A percentile compares a stretch with the other conserved stretches of the same genome.
These are phyloP conservation scores for Onygenales sp. DNA, from an alignment of 2,329 filamentous ascomycete species.

Conservation along the genomic window DNA sequence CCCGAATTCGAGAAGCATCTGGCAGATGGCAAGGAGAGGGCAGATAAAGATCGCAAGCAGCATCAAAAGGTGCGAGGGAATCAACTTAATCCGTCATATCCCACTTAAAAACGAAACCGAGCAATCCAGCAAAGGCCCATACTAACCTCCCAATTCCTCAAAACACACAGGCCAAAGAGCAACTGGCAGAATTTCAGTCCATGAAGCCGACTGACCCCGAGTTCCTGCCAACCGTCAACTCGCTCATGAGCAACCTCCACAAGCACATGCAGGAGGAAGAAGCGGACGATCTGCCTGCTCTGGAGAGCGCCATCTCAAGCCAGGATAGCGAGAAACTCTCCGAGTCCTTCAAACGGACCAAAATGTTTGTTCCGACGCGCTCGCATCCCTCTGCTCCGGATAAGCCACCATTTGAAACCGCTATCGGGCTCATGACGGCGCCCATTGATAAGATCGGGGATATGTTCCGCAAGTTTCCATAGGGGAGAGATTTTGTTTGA, in stretches of 20 bases:
- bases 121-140: neutral
- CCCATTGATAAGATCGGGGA: constrained; percentile 47
- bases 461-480: constrained; percentile 44
- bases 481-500: neutral
- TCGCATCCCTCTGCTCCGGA: constrained; percentile 41
- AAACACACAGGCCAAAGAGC: constrained; percentile 36
- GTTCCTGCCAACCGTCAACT: constrained; percentile 32
- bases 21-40: constrained; percentile 32
- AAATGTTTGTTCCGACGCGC: constrained; percentile 41
- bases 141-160: neutral
- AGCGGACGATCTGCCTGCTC: constrained; percentile 33
- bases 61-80: constrained; percentile 12
- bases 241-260: constrained; percentile 31
- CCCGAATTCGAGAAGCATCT: constrained; percentile 44
- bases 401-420: constrained; percentile 47
- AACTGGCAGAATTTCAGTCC: constrained; percentile 39
- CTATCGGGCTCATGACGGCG: constrained; percentile 43
- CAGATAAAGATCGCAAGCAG: constrained; percentile 22
- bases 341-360: constrained; percentile 40
- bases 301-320: constrained; percentile 32
- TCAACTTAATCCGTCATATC: neutral
- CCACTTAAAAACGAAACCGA: neutral
- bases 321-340: constrained; percentile 26
- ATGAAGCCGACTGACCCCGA: constrained; percentile 27
- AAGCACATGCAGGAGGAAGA: constrained; percentile 44